Percentiles rank a stretch among this genome's conserved stretches.
These are phyloP conservation scores for Globisporangium cederbergense DNA, from an alignment of 352 stramenopile genomes.

Conservation along the genomic window DNA sequence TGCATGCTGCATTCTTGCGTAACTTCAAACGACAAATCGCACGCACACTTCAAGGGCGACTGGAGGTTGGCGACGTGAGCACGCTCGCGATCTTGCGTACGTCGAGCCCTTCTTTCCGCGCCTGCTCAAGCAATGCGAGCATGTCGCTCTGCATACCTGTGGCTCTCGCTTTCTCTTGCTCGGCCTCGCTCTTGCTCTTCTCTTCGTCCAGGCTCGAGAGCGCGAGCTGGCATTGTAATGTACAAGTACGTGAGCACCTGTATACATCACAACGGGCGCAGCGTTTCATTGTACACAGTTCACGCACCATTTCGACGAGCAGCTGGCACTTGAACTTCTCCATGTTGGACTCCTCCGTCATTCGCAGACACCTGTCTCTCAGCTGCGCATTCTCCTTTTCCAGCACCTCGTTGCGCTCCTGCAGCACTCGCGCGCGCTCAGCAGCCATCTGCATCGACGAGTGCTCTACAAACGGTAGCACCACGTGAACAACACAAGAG, in stretches of 20 bases:
- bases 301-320: slow-evolving; percentile 78
- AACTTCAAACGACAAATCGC: too few species aligned
- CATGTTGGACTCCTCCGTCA: slow-evolving; percentile 83
- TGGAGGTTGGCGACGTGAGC: slow-evolving; percentile 16
- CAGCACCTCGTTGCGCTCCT: slow-evolving; percentile 40
- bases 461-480: slow-evolving; percentile 37
- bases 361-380: slow-evolving; percentile 46
- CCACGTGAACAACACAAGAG: background rate
- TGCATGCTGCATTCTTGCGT: too few species aligned
- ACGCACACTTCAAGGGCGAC: slow-evolving; percentile 1
- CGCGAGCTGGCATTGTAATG: slow-evolving; percentile 41
- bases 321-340: slow-evolving; percentile 88
- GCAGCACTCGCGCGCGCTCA: slow-evolving; percentile 30
- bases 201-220: slow-evolving; percentile 84
- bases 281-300: background rate
- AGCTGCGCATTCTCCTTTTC: slow-evolving; percentile 65
- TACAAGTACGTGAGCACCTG: background rate
- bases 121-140: slow-evolving; percentile 64
- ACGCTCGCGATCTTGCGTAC: slow-evolving; percentile 47
- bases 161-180: slow-evolving; percentile 60
- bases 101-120: slow-evolving; percentile 62
- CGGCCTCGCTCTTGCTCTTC: slow-evolving; percentile 46
- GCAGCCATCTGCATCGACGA: slow-evolving; percentile 43
- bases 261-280: background rate
- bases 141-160: slow-evolving; percentile 61